Evolutionary conservation across 345 rosid species (phyloP).

Genomic region (Gossypium bickii): DNA sequence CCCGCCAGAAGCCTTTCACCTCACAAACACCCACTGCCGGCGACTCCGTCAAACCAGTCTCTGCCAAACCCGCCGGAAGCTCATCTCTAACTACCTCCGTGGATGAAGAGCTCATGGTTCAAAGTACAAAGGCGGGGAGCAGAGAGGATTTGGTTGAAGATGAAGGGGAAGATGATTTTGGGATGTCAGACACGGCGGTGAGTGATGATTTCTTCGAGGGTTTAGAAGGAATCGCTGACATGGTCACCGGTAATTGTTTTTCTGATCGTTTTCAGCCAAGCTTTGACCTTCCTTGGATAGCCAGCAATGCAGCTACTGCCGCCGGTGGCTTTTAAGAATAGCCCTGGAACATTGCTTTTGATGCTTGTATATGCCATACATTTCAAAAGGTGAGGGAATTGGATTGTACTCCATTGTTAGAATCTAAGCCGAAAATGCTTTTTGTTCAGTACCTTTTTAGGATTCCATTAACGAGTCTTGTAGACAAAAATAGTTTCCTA

Average conservation of each 20-base stretch:
- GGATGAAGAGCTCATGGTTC: slow-evolving; percentile 41
- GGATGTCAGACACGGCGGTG: slow-evolving; percentile 52
- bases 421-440: slow-evolving; percentile 20
- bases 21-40: slow-evolving; percentile 20
- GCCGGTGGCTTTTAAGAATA: slow-evolving; percentile 45
- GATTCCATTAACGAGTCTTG: slow-evolving; percentile 19
- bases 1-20: slow-evolving; percentile 61
- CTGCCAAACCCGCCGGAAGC: slow-evolving; percentile 28
- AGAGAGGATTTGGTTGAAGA: slow-evolving; percentile 52
- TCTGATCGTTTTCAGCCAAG: slow-evolving; percentile 51
- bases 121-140: slow-evolving; percentile 38
- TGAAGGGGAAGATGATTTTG: slow-evolving; percentile 59
- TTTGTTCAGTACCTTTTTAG: slow-evolving; percentile 14
- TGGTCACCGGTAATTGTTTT: slow-evolving; percentile 38
- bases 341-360: neutral
- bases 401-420: slow-evolving; percentile 15
- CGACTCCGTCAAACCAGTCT: slow-evolving; percentile 22
- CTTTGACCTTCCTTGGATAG: slow-evolving; percentile 52
- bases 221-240: slow-evolving; percentile 50
- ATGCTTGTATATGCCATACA: slow-evolving; percentile 4
- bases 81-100: slow-evolving; percentile 51
- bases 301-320: slow-evolving; percentile 36
- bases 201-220: slow-evolving; percentile 86
- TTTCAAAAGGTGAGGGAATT: slow-evolving; percentile 11
- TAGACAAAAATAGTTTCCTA: neutral